Conservation (phyloP, 2,329 filamentous ascomycete genomes). For the Penicillium sp. region DNA sequence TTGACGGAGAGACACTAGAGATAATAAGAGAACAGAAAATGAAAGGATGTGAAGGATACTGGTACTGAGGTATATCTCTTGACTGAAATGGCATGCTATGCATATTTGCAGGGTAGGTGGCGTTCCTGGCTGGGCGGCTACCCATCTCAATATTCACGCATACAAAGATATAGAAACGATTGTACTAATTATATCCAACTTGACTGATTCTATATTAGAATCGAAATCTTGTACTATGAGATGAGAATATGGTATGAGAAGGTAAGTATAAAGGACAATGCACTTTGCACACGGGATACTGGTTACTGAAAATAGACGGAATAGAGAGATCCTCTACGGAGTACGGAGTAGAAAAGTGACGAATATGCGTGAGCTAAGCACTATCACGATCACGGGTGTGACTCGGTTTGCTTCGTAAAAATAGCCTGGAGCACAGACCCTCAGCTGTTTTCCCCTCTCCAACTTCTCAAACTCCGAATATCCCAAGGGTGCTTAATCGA, state of each 20-base stretch:
- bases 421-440: conserved; percentile 1
- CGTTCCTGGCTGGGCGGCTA: neutral
- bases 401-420: neutral
- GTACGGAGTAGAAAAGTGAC: neutral
- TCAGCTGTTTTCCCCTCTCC: neutral
- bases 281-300: neutral
- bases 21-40: neutral
- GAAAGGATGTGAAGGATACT: neutral
- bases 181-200: neutral
- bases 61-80: neutral
- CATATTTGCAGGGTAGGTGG: neutral
- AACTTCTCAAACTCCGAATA: neutral
- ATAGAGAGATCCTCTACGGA: neutral
- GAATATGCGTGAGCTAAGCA: conserved; percentile 4
- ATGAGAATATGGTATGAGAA: neutral
- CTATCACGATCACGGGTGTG: conserved; percentile 11
- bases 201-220: neutral
- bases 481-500: conserved; percentile 5
- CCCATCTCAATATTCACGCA: neutral
- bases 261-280: neutral
- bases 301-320: neutral
- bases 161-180: neutral
- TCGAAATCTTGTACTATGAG: neutral
- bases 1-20: no score
- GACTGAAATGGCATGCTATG: neutral